Evolutionary conservation across 805 yeast species (phyloP), one percentile per base, ranked within the genome.

Genomic region (Jamesozyma rosinii): DNA sequence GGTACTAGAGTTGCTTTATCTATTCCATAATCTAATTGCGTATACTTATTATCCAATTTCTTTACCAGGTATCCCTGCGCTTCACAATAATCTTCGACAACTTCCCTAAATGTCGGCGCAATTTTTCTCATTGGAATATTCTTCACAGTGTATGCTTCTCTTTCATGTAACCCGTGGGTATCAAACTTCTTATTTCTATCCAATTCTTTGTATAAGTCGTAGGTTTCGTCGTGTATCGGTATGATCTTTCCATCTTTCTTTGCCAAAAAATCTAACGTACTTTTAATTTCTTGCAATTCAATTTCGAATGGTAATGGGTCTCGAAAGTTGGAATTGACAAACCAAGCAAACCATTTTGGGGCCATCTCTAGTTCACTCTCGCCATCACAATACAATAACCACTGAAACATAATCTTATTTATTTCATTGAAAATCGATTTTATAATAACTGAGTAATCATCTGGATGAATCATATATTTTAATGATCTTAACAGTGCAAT

Each of bases 81-180:
- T 21, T 67, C 54, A 52, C 95, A 86, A 52, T 67, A 75, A 2
- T 75, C 75, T 42, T 72, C 76, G 2, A 85, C 75, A 17, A 86
- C 79, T 42, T 83, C 86, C 48, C 71, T 78, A 54, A 80, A 79
- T 0, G 83, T 67, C 3, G 39, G 21, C 4, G 1, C 29, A 1
- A 76, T 59, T 35, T 65, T 66, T 32, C 66, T 64, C 10, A 69
- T 49, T 0, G 79, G 77, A 4, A 72, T 63, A 4, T 51, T 45
- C 51, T 54, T 40, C 53, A 61, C 41, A 46, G 55, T 31, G 45
- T 46, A 42, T 13, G 37, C 14, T n/a, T 20, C 36, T 13, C 18
- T n/a, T n/a, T 47, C 38, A 5, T 39, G 19, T 5, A 15, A 10
- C 24, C 34, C 42, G 11, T 27, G 22, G 5, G 15, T 36, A 4